Evolutionary conservation across 2,329 filamentous ascomycete species (phyloP).

Genomic region (Ophiosphaerella korrae): DNA sequence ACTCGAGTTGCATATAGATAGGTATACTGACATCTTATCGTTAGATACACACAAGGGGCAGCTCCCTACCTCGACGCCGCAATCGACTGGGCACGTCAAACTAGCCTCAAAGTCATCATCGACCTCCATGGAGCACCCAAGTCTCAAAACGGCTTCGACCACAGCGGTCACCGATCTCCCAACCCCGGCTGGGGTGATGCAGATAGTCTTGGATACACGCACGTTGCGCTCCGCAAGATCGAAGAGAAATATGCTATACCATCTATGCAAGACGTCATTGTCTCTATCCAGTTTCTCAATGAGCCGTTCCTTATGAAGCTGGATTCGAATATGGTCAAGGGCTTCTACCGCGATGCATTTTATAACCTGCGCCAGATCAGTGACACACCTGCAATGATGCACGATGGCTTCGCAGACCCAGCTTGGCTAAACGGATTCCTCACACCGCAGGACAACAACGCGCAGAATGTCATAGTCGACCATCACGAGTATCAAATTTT

Average conservation of each 20-base stretch:
- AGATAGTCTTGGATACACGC: conserved; percentile 55
- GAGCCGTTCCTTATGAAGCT: conserved; percentile 59
- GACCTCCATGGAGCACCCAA: conserved; percentile 60
- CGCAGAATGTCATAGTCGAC: conserved; percentile 64
- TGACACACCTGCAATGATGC: conserved; percentile 59
- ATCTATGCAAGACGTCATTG: conserved; percentile 63
- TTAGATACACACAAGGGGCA: conserved; percentile 52
- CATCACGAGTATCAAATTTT: conserved; percentile 73
- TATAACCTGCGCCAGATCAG: conserved; percentile 54
- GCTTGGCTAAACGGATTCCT: conserved; percentile 66
- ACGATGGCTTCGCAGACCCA: conserved; percentile 61
- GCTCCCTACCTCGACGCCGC: conserved; percentile 61
- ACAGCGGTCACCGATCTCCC: conserved; percentile 58
- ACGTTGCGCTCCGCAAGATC: conserved; percentile 62
- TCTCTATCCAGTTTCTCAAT: conserved; percentile 62
- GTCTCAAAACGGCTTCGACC: conserved; percentile 67
- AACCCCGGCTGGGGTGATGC: conserved; percentile 54
- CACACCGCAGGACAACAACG: conserved; percentile 54
- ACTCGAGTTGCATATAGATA: conserved; percentile 43
- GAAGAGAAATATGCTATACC: conserved; percentile 61
- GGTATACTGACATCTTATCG: no score
- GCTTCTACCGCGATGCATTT: conserved; percentile 62
- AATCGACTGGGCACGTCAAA: conserved; percentile 60
- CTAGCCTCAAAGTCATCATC: conserved; percentile 61
- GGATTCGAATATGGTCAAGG: conserved; percentile 52